Base-by-base conservation (phyloP, 345 rosid genomes). In the Lenwebbia sp. region DNA sequence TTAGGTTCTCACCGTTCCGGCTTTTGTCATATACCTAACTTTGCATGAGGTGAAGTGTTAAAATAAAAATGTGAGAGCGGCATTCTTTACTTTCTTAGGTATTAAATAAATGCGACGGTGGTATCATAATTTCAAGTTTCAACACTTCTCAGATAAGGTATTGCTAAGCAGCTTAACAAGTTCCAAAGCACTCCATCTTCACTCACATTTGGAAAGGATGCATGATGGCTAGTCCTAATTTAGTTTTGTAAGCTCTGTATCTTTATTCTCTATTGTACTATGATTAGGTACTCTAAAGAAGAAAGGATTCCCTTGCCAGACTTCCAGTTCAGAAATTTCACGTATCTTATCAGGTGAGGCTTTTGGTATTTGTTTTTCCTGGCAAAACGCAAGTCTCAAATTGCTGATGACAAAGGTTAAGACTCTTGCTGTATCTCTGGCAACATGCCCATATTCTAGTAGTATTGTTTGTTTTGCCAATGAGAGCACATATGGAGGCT, bases 271-370 rank as follows among this genome's bases (percentile, higher is more conserved):
- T 82, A 13, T 82, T 49, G 54, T 47, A 70, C 47, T 37, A 19
- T 37, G 78, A 70, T 53, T 91, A 97, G 99, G 88, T 97, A 97
- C 87, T 95, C 99, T 57, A 97, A 97, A 92, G 99, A 96, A 94
- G 99, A 97, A 91, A 92, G 88, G 86, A 94, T 96, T 87, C 86
- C 83, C 37, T 82, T 90, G 85, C 86, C 90, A 84, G 99, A 94
- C 91, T 89, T 91, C 70, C 78, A 51, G 44, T 78, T 51, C 85
- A 90, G 93, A 88, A 96, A 96, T 90, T 94, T 95, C 91, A 94
- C 99, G 3, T 95, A 92, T 91, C 95, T 96, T 56, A 87, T 96
- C 70, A 97, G 94, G 99, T 96, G 86, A 90, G 92, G 85, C 82
- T 55, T 51, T 37, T 49, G 21, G 15, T 55, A 70, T 54, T 85